Conservation (phyloP, 73 alveolate species). For the Paramecium octaurelia region DNA sequence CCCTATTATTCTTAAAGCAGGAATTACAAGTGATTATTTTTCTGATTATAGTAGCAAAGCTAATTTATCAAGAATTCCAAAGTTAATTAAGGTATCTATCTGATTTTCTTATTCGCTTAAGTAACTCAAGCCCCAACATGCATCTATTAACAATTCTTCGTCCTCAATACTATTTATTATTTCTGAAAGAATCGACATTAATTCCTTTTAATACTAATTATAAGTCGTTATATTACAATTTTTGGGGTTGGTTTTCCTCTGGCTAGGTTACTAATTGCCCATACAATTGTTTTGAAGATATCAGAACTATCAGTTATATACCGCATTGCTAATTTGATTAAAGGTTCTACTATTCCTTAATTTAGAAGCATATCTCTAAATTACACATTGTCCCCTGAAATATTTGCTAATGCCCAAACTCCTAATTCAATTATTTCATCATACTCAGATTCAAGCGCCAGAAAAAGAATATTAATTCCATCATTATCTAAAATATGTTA, state of each 20-base stretch:
- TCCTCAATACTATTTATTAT: not conserved
- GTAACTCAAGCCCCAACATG: slow-evolving; percentile 66
- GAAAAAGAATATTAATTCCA: slow-evolving; percentile 70
- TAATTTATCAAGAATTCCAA: not conserved
- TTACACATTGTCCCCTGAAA: slow-evolving; percentile 79
- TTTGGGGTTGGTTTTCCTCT: slow-evolving; percentile 85
- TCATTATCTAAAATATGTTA: slow-evolving; percentile 78
- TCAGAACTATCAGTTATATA: not conserved
- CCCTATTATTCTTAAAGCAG: not conserved
- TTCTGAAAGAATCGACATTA: not conserved
- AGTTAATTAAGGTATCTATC: not conserved
- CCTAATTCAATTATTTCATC: slow-evolving; percentile 78
- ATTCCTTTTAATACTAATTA: not conserved
- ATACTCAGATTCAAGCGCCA: slow-evolving; percentile 66
- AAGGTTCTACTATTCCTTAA: not conserved
- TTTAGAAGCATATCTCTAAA: slow-evolving; percentile 71
- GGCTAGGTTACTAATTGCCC: slow-evolving; percentile 86
- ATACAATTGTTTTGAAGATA: slow-evolving; percentile 18
- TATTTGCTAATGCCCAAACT: slow-evolving; percentile 87
- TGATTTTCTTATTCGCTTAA: not conserved
- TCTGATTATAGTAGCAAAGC: not conserved
- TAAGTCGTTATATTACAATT: not conserved
- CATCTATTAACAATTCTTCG: slow-evolving; percentile 77
- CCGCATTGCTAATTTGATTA: not conserved
- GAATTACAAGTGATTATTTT: not conserved